Evolutionary conservation across 1,284 basidiomycete genomes (phyloP).

Genomic region (Puccinia coronata): DNA sequence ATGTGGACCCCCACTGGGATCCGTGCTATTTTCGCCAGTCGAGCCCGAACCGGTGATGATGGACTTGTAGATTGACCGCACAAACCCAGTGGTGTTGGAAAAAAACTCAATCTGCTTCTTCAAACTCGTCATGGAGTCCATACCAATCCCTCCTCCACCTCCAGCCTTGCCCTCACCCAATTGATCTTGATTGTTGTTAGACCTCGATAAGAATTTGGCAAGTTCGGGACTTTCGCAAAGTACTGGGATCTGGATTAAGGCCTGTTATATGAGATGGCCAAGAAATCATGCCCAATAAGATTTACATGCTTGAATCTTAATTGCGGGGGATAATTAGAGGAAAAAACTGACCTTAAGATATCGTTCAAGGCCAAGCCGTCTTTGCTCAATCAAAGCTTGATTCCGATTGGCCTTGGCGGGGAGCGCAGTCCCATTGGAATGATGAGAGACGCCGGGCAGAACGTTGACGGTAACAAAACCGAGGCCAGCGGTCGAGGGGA

Average conservation of each 20-base stretch:
- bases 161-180: constrained; percentile 51
- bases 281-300: not conserved
- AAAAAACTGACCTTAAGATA: constrained; percentile 71
- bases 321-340: constrained; percentile 39
- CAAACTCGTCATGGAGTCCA: constrained; percentile 32
- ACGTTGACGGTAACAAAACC: constrained; percentile 58
- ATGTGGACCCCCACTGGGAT: not conserved
- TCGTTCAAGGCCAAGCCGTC: constrained; percentile 76
- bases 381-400: constrained; percentile 77
- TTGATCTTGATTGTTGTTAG: constrained; percentile 63
- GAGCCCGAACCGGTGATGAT: constrained; percentile 59
- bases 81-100: constrained; percentile 67
- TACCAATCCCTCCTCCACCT: not conserved
- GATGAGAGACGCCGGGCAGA: not conserved
- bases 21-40: not conserved
- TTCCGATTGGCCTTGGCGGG: constrained; percentile 59
- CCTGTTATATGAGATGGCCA: constrained; percentile 61
- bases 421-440: not conserved
- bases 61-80: constrained; percentile 80
- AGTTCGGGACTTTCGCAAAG: constrained; percentile 82
- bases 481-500: constrained; percentile 4
- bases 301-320: constrained; percentile 31
- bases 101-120: constrained; percentile 59
- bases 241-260: constrained; percentile 69
- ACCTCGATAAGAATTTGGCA: constrained; percentile 71